Evolutionary conservation across 306 rosid genomes (phyloP).

Genomic region (Adenanthera pavonina): DNA sequence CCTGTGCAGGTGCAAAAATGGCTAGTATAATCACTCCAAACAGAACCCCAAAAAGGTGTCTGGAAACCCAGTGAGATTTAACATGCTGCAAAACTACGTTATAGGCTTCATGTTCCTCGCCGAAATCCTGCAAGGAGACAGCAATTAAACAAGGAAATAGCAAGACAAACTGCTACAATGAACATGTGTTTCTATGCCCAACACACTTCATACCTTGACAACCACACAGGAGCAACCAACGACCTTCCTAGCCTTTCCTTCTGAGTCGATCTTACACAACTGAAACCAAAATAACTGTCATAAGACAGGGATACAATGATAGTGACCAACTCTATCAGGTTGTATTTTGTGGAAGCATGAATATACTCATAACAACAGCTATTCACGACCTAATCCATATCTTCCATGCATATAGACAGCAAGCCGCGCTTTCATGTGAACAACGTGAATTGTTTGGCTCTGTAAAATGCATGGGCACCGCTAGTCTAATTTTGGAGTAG

Average conservation of each 20-base stretch:
- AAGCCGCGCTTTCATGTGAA: too few species aligned
- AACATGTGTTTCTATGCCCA: not conserved
- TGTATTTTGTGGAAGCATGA: not conserved
- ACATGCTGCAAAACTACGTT: constrained; percentile 57
- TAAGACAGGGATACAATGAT: not conserved
- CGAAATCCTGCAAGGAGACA: constrained; percentile 46
- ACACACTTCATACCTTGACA: constrained; percentile 61
- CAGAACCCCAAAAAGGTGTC: constrained; percentile 4
- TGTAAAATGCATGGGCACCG: too few species aligned
- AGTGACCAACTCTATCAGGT: not conserved
- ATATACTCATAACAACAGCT: not conserved
- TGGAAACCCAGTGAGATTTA: constrained; percentile 44
- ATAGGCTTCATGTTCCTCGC: constrained; percentile 58
- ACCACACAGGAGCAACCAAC: constrained; percentile 77
- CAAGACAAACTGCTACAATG: not conserved
- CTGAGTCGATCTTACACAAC: constrained; percentile 88
- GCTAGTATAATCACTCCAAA: constrained; percentile 25
- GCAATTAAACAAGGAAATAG: not conserved
- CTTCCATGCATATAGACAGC: too few species aligned
- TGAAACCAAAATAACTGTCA: constrained; percentile 28
- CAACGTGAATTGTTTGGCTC: too few species aligned
- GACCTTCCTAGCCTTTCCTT: constrained; percentile 79
- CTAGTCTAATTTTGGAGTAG: too few species aligned
- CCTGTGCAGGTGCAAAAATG: constrained; percentile 37
- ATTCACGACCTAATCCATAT: not conserved